Base-by-base conservation (phyloP, 2,329 filamentous ascomycete species). In the Endoconidiophora laricicola region DNA sequence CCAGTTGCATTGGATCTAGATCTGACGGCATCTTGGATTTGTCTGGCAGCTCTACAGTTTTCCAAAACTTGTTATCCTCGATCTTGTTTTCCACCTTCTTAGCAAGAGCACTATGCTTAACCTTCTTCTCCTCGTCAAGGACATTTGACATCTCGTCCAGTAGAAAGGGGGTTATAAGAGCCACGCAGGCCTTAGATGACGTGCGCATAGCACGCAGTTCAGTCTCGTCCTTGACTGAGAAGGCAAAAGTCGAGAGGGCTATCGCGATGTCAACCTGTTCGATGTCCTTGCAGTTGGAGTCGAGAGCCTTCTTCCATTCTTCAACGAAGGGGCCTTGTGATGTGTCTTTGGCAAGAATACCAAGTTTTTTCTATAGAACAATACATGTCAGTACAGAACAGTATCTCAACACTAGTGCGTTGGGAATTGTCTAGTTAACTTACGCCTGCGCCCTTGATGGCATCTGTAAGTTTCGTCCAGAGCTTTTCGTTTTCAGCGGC, bases 141-240 rank as follows among this genome's bases (percentile, higher is more conserved):
- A 96, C 83, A 58, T 84, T 83, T 46, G 90, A 94, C 88, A 98
- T 96, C 63, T 95, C 88, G 61, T 98, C 91, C 56, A 98, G 81
- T 63, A 96, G 96, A 66, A 91, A 98, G 53, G 90, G 86, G 46
- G 86, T 86, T 81, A 96, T 93, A 54, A 96, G 71, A 52, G 87
- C 88, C 56, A 93, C 90, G 58, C 88, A 95, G 44, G 91, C 90
- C 61, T 91, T 84, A 50, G 91, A 91, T 3, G 90, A 87, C 57
- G 90, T 93, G 61, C 93, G 81, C 74, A 98, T 95, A 9, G 86
- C 82, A 57, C 90, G 85, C 57, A 98, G 72, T 66, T 98, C 91
- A 60, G 81, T 83, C 64, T 95, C 88, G 61, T 96, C 91, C 66
- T 98, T 98, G 63, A 94, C 76, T 14, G 90, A 82, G 62, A 98